Percentiles rank a stretch among this genome's conserved stretches.
phyloP scores from a whole-genome alignment of 225 moss, liverwort and hornwort species.

The Antitrichia curtipendula region DNA sequence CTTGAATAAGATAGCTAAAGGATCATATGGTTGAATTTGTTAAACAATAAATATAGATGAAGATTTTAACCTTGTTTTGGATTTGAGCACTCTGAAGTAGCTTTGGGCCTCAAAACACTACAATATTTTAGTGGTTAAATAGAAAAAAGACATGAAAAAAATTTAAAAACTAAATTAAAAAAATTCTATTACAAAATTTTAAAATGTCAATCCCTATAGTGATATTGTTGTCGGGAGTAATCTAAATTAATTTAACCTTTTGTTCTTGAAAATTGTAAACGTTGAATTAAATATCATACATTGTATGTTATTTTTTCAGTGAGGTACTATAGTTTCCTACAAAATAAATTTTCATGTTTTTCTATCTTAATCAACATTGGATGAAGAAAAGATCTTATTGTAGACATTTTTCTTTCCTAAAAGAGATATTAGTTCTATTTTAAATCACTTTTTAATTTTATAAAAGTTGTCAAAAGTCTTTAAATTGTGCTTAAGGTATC shows the following conservation, averaged over 20 bases:
- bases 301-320: not conserved
- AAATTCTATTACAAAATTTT: no score
- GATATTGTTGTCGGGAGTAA: not conserved
- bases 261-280: not conserved
- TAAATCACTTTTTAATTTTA: not conserved
- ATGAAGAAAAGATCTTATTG: not conserved
- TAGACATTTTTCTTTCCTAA: not conserved
- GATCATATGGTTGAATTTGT: not conserved
- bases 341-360: not conserved
- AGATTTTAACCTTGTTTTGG: not conserved
- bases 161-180: not conserved
- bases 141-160: not conserved
- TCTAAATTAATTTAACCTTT: not conserved
- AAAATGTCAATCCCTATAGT: not conserved
- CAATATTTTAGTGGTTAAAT: not conserved
- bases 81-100: not conserved
- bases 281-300: not conserved
- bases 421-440: not conserved
- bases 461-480: not conserved
- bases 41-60: not conserved
- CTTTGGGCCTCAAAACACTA: not conserved
- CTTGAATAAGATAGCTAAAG: not conserved
- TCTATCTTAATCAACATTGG: not conserved
- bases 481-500: not conserved
- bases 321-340: not conserved